Evolutionary conservation across 768 basidiomycete genomes (phyloP), one percentile per base, ranked within the genome.

Genomic region (Boletus insuetus): DNA sequence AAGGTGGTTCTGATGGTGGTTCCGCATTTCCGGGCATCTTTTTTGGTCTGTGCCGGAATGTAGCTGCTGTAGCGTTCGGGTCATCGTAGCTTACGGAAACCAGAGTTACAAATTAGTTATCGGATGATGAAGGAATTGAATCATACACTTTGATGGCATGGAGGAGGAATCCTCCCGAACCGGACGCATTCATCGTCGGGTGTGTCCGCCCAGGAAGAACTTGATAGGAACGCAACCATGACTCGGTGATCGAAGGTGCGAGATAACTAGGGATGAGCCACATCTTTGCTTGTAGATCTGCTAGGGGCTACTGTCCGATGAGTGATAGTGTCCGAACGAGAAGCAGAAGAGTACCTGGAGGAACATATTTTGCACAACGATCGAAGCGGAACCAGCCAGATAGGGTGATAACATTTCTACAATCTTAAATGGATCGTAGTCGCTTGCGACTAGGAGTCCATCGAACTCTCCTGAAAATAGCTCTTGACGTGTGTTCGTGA

Each of bases 191-290:
- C 97, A 99, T 98, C 59, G 82, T 84, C 4, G 97, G 97, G 74
- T 99, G 97, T 39, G 92, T 96, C 35, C 97, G 81, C 22, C 97
- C 96, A 22, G 97, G 97, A n/a, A 99, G 78, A 16, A 94, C 87
- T 75, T 98, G 96, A 74, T 98, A 99, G 58, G 83, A 82, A 29
- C 96, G 83, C 40, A 92, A 71, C 88, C 91, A 98, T 12, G 83
- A 78, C 71, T 98, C 96, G 3, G 90, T 88, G 31, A 98, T 74
- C 16, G 80, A 85, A 9, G 93, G 87, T 32, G 84, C 85, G 12
- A 98, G 76, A 70, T 84, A 95, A 57, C 79, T 72, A 10, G 88
- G 83, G 39, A 79, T 65, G 24, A 79, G 73, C 45, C 91, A 83
- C 62, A 98, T 72, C 59, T 82, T 85, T 32, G 77, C 76, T 65